Conservation (phyloP, 2,329 filamentous ascomycete species). For the Coniochaeta sp. region DNA sequence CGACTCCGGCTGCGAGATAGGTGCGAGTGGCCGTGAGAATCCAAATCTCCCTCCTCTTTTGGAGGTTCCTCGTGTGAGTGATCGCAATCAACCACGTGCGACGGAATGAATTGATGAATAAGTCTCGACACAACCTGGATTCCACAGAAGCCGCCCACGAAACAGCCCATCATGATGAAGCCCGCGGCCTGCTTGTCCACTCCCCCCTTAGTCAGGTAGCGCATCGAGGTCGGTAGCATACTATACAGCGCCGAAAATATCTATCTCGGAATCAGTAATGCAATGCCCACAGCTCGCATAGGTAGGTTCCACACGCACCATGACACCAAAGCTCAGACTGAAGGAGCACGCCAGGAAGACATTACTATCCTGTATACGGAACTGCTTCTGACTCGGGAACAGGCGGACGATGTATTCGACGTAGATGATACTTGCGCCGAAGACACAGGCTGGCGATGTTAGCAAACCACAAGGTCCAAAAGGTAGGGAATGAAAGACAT, state of each 20-base stretch:
- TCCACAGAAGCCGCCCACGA: conserved; percentile 64
- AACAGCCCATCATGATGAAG: conserved; percentile 61
- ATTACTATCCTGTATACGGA: conserved; percentile 85
- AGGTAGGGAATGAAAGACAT: conserved; percentile 12
- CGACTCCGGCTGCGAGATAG: conserved; percentile 8
- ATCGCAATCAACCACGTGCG: conserved; percentile 74
- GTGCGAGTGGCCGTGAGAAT: conserved; percentile 15
- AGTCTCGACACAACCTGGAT: conserved; percentile 68
- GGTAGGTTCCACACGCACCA: conserved; percentile 52
- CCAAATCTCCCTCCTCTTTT: conserved; percentile 19
- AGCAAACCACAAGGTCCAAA: neutral
- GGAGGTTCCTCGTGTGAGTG: conserved; percentile 57
- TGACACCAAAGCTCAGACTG: conserved; percentile 90
- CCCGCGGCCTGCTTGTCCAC: conserved; percentile 60
- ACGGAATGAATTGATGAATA: conserved; percentile 67
- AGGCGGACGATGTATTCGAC: conserved; percentile 70
- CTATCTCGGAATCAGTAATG: conserved; percentile 32
- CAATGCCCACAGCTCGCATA: no score
- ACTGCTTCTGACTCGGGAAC: conserved; percentile 66
- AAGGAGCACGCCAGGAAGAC: conserved; percentile 80
- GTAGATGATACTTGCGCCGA: conserved; percentile 79
- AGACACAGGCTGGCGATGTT: conserved; percentile 46
- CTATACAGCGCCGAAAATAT: conserved; percentile 87
- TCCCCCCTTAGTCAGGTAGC: conserved; percentile 64
- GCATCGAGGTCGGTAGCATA: conserved; percentile 82